These are phyloP conservation scores for Aaosphaeria pasadenensis DNA, from an alignment of 2,329 filamentous ascomycete genomes.

Conservation along the genomic window DNA sequence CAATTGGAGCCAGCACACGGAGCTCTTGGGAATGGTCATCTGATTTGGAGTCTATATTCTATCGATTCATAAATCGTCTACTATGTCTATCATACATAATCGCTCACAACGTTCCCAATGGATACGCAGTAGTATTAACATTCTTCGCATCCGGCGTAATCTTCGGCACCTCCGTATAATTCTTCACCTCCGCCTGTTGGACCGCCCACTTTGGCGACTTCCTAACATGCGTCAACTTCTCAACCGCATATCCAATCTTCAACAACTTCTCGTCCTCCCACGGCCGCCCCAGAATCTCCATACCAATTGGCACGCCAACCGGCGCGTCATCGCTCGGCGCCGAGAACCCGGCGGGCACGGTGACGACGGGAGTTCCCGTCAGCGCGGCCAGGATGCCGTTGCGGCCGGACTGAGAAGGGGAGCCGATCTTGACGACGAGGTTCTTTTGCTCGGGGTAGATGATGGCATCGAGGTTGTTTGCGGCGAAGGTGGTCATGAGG, in stretches of 20 bases:
- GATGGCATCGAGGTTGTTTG: conserved; percentile 53
- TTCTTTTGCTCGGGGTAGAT: conserved; percentile 66
- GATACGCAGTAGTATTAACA: conserved; percentile 45
- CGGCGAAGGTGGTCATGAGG: conserved; percentile 50
- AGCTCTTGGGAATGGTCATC: too few relatives aligned
- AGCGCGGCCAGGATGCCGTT: conserved; percentile 57
- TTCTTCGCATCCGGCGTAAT: conserved; percentile 43
- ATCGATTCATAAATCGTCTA: not conserved
- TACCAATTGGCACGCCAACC: conserved; percentile 60
- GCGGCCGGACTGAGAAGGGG: conserved; percentile 56
- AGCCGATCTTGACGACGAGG: conserved; percentile 58
- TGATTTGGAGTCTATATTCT: too few relatives aligned
- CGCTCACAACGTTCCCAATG: conserved; percentile 43
- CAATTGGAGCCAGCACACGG: too few relatives aligned
- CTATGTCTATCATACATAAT: not conserved
- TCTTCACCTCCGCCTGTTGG: conserved; percentile 35
- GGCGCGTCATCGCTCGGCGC: conserved; percentile 48
- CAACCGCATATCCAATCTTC: conserved; percentile 52
- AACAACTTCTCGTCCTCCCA: conserved; percentile 56
- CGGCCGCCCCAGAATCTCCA: conserved; percentile 60
- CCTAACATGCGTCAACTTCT: conserved; percentile 46
- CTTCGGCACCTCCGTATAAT: conserved; percentile 44
- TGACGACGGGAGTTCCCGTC: conserved; percentile 53
- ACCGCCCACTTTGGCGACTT: conserved; percentile 47
- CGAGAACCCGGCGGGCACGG: conserved; percentile 55